phyloP scores from a whole-genome alignment of 2,329 filamentous ascomycete genomes.

The Aspergillus sergii region DNA sequence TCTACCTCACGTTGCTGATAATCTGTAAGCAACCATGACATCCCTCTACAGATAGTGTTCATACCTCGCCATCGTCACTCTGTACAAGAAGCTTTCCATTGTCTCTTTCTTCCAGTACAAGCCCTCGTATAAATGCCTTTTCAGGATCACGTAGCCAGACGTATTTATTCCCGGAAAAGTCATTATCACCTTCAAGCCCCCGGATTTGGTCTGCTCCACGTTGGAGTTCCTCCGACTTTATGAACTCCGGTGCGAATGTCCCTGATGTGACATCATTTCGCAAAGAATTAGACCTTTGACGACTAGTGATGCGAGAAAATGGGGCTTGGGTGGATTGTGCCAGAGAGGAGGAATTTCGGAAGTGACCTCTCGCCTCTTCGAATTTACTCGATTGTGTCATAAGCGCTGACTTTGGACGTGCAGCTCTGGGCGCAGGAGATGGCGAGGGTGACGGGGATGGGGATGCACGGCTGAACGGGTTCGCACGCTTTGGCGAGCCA shows the following conservation, averaged over 20 bases:
- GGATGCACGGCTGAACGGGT: slow-evolving; percentile 70
- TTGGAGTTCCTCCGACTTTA: slow-evolving; percentile 80
- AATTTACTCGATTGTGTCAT: slow-evolving; percentile 61
- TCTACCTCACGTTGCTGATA: slow-evolving; percentile 81
- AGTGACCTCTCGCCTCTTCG: slow-evolving; percentile 56
- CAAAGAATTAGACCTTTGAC: slow-evolving; percentile 64
- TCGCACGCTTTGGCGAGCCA: slow-evolving; percentile 74
- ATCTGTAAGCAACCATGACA: slow-evolving; percentile 23
- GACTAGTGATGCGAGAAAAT: slow-evolving; percentile 42
- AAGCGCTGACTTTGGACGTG: slow-evolving; percentile 74
- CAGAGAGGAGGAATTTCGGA: slow-evolving; percentile 67
- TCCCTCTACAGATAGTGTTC: slow-evolving; percentile 34
- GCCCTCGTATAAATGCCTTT: slow-evolving; percentile 86
- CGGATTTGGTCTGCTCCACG: slow-evolving; percentile 57
- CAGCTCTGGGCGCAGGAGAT: slow-evolving; percentile 45
- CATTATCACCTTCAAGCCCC: slow-evolving; percentile 93
- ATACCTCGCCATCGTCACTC: slow-evolving; percentile 86
- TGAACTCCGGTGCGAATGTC: slow-evolving; percentile 96
- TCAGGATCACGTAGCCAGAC: slow-evolving; percentile 93
- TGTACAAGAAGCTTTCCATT: slow-evolving; percentile 77
- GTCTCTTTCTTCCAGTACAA: slow-evolving; percentile 80
- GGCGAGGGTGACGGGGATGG: slow-evolving; percentile 66
- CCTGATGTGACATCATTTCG: slow-evolving; percentile 66
- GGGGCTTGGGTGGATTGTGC: slow-evolving; percentile 56
- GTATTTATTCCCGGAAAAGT: slow-evolving; percentile 98